phyloP scores from a whole-genome alignment of 352 stramenopile species.

The Globisporangium megalacanthum region DNA sequence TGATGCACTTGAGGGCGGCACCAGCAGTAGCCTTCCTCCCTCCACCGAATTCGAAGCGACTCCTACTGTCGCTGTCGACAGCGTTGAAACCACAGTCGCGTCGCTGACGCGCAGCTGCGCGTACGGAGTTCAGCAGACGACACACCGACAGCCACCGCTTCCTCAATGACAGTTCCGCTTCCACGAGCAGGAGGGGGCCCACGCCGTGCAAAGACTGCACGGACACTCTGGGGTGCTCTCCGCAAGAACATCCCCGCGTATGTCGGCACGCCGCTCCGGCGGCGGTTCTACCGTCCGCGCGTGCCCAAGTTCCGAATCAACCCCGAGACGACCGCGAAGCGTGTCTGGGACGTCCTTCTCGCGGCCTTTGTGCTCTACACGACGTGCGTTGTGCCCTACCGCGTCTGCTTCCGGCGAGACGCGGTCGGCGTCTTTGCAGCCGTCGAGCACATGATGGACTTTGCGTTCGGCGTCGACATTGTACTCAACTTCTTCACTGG shows the following conservation, averaged over 20 bases:
- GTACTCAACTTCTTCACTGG: slow-evolving; percentile 78
- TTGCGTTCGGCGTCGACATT: slow-evolving; percentile 71
- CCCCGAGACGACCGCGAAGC: slow-evolving; percentile 48
- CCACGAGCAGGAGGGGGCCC: neutral
- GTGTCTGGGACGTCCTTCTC: slow-evolving; percentile 63
- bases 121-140: neutral
- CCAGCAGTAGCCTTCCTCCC: no score
- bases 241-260: slow-evolving; percentile 52
- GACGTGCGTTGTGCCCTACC: slow-evolving; percentile 65
- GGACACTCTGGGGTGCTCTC: slow-evolving; percentile 41
- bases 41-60: no score
- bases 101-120: no score
- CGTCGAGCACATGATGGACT: slow-evolving; percentile 60
- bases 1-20: no score
- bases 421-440: slow-evolving; percentile 36
- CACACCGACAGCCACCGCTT: neutral
- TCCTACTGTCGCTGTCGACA: no score
- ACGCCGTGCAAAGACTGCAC: slow-evolving; percentile 24
- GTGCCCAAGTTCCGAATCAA: slow-evolving; percentile 55
- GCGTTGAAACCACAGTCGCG: no score
- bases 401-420: slow-evolving; percentile 71
- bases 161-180: slow-evolving; percentile 4
- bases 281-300: slow-evolving; percentile 22
- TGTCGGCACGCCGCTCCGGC: slow-evolving; percentile 22
- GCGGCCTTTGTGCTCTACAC: slow-evolving; percentile 71